Evolutionary conservation across 75 land plant species (phyloP).

Genomic region (Adiantum capillusveneris): DNA sequence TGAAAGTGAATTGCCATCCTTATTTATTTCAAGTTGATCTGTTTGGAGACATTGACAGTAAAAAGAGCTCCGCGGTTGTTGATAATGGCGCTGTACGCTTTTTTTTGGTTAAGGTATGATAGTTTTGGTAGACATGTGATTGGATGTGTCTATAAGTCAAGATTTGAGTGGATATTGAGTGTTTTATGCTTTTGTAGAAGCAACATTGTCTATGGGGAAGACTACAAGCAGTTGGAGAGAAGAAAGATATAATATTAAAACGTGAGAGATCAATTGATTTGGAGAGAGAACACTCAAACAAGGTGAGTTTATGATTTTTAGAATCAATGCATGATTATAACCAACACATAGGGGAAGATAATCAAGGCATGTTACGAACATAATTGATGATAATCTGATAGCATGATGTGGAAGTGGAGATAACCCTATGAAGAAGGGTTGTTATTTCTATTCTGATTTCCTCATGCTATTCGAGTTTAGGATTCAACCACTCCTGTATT

Average conservation of each 20-base stretch:
- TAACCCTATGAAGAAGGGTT: no score
- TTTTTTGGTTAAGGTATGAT: slow-evolving; percentile 25
- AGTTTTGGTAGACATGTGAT: no score
- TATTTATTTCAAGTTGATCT: slow-evolving; percentile 36
- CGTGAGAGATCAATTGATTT: slow-evolving; percentile 23
- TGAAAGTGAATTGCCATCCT: slow-evolving; percentile 34
- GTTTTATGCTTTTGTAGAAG: slow-evolving; percentile 14
- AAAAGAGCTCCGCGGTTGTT: slow-evolving; percentile 28
- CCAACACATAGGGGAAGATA: no score
- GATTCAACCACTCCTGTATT: no score
- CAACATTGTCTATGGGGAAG: slow-evolving; percentile 22
- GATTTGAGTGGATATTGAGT: no score
- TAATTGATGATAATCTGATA: no score
- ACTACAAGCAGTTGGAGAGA: slow-evolving; percentile 23
- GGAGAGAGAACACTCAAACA: slow-evolving; percentile 8
- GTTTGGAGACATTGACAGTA: slow-evolving; percentile 19
- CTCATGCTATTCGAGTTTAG: no score
- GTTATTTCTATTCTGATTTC: no score
- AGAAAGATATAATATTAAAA: slow-evolving; percentile 15
- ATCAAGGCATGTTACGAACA: no score
- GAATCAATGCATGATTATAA: no score
- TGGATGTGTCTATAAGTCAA: no score
- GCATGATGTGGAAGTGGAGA: no score
- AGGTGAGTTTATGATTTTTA: slow-evolving; percentile 12
- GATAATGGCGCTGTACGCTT: slow-evolving; percentile 25